A percentile compares a stretch with the other conserved stretches of the same genome.
phyloP scores from a whole-genome alignment of 331 rosid species.

The Malus hybrid region DNA sequence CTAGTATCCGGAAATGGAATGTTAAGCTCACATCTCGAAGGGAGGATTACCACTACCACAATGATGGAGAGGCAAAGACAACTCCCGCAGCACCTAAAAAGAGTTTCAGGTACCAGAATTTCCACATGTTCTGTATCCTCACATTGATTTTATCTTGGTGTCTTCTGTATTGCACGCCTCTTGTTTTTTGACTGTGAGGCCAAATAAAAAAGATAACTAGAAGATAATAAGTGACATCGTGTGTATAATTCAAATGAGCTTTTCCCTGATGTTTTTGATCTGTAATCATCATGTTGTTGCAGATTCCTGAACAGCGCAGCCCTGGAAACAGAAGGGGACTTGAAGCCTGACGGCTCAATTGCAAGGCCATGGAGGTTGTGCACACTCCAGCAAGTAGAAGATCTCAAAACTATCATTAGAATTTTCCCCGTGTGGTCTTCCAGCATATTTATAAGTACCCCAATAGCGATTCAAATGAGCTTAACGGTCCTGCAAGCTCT shows the following conservation, averaged over 20 bases:
- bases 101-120: slow-evolving; percentile 13
- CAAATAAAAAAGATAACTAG: too few relatives aligned
- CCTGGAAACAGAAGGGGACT: slow-evolving; percentile 35
- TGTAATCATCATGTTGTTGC: not conserved
- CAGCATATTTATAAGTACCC: slow-evolving; percentile 31
- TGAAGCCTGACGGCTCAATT: slow-evolving; percentile 23
- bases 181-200: too few relatives aligned
- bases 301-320: slow-evolving; percentile 50
- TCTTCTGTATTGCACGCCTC: not conserved
- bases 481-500: slow-evolving; percentile 54
- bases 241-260: not conserved
- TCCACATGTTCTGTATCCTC: not conserved
- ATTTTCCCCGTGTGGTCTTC: slow-evolving; percentile 40
- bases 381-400: slow-evolving; percentile 49
- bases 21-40: slow-evolving; percentile 1
- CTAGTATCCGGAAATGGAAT: slow-evolving; percentile 42
- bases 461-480: slow-evolving; percentile 40
- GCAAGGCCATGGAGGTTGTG: slow-evolving; percentile 53
- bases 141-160: not conserved
- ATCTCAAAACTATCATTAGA: slow-evolving; percentile 32
- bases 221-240: too few relatives aligned
- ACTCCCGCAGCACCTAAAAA: slow-evolving; percentile 11
- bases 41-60: slow-evolving; percentile 29
- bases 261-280: not conserved
- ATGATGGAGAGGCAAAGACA: slow-evolving; percentile 8